phyloP scores from a whole-genome alignment of 2,329 filamentous ascomycete species.

The Trichoderma citrinoviride region DNA sequence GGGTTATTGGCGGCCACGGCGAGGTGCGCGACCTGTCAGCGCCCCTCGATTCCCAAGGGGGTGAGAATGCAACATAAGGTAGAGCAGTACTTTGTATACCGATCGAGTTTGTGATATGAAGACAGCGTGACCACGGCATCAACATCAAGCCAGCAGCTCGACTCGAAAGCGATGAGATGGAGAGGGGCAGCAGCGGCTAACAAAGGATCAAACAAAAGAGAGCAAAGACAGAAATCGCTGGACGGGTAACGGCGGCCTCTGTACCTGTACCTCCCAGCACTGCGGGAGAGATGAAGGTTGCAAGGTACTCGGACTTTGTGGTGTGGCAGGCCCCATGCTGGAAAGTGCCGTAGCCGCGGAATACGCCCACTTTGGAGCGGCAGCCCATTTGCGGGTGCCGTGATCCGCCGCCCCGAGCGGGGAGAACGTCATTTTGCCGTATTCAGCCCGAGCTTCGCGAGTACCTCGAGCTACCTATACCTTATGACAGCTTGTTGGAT shows the following conservation, averaged over 20 bases:
- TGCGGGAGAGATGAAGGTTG: background rate
- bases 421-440: constrained; percentile 20
- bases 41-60: constrained; percentile 29
- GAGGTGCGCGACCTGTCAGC: constrained; percentile 19
- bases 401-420: constrained; percentile 19
- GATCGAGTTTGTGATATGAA: too few relatives aligned
- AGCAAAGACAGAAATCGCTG: background rate
- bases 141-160: background rate
- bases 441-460: background rate
- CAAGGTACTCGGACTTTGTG: background rate
- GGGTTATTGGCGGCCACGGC: constrained; percentile 4
- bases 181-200: background rate
- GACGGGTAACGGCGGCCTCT: background rate
- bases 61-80: background rate
- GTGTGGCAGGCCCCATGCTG: background rate
- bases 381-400: constrained; percentile 13
- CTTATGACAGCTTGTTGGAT: too few relatives aligned
- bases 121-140: too few relatives aligned
- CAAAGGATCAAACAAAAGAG: background rate
- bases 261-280: background rate
- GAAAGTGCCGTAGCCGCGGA: constrained; percentile 6
- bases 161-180: background rate
- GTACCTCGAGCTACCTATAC: too few relatives aligned
- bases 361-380: constrained; percentile 8
- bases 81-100: background rate